Evolutionary conservation across 2,329 filamentous ascomycete species (phyloP).

Genomic region (Colletotrichum lini): DNA sequence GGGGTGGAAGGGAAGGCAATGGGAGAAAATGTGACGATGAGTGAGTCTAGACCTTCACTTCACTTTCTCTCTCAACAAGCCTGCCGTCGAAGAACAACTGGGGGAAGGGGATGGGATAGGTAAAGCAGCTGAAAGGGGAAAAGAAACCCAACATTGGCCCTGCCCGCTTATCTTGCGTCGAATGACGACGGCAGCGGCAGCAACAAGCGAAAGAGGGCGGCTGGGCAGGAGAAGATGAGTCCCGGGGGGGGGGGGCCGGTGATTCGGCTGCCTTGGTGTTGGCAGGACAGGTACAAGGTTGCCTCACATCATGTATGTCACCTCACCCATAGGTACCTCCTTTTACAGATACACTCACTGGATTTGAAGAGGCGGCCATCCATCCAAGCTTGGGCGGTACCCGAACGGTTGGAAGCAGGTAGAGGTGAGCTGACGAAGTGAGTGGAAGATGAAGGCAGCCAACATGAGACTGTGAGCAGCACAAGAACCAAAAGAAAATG

Average conservation of each 20-base stretch:
- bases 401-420: too few relatives aligned
- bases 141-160: neutral
- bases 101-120: neutral
- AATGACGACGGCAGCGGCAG: neutral
- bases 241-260: neutral
- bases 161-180: constrained; percentile 11
- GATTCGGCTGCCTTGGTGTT: neutral
- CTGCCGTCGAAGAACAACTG: neutral
- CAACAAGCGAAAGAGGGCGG: neutral
- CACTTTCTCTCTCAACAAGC: neutral
- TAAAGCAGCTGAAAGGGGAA: neutral
- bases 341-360: neutral
- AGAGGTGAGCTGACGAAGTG: neutral
- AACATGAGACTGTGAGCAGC: neutral
- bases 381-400: neutral
- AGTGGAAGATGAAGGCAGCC: neutral
- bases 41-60: neutral
- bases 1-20: neutral
- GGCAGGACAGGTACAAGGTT: neutral
- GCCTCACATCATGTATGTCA: constrained; percentile 1
- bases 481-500: neutral
- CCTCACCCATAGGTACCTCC: neutral
- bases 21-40: constrained; percentile 1
- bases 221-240: neutral
- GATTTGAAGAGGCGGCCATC: neutral